Evolutionary conservation across 176 grass and related monocot genomes (phyloP), one percentile per base, ranked within the genome.

Genomic region (Pontederia crassipes): DNA sequence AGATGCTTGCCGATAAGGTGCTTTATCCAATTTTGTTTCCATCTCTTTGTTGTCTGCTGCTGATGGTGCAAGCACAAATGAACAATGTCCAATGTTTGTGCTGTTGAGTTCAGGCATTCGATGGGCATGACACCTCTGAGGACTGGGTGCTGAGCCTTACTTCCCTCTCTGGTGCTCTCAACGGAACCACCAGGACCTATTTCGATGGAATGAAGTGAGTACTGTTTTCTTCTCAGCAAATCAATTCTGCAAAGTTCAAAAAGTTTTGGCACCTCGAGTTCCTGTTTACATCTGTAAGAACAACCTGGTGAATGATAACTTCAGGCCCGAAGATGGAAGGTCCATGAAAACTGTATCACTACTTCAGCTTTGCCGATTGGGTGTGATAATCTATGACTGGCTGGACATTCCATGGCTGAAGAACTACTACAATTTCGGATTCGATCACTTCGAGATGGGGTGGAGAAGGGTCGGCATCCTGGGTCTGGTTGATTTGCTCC

Each of bases 381-480:
- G 90, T 54, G 86, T 84, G 29, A 87, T 90, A 17, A 11, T 89
- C 17, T 95, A 95, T 28, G 86, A 95, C 32, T 95, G 90, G 90
- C 78, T 95, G 24, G 72, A 95, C 56, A 83, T 95, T 62, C 13
- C 84, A 32, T 98, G 84, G 93, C 53, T 98, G 28, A 98, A 88
- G 80, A 88, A 92, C 50, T 98, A 98, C 74, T 98, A 88, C 76
- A 97, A 85, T 62, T 97, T 97, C 58, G 87, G 93, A 74, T 97
- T 97, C 17, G 93, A 97, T 50, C 93, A 97, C 74, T 97, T 81
- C 51, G 81, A 85, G 69, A 97, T 92, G 87, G 86, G 82, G 35
- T 76, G 93, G 84, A 77, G 64, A 57, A 88, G 91, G 65, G 66
- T 80, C 12, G 87, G 93, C 9, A 61, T 92, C 64, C 66, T 59